phyloP scores from a whole-genome alignment of 441 rosid genomes.

The Kokia cookei region DNA sequence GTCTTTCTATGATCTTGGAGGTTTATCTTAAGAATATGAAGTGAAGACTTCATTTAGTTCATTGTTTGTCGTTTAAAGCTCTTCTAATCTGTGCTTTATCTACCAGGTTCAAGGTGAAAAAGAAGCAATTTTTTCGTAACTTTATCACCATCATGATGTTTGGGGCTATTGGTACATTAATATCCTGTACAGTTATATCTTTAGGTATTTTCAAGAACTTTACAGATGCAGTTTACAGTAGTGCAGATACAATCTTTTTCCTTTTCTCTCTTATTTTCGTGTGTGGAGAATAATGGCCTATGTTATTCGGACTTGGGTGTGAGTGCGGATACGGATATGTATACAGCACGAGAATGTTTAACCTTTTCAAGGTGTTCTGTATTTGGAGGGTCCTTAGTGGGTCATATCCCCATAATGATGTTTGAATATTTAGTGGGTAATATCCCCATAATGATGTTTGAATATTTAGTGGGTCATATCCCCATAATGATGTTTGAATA shows the following conservation, averaged over 20 bases:
- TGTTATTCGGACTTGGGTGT: background rate
- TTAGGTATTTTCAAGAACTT: slow-evolving; percentile 34
- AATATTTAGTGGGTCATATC: background rate
- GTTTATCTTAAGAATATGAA: background rate
- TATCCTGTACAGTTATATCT: slow-evolving; percentile 62
- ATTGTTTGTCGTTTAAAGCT: background rate
- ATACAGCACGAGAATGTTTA: background rate
- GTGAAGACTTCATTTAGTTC: background rate
- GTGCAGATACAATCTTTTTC: background rate
- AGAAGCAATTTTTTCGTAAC: slow-evolving; percentile 86
- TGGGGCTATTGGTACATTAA: slow-evolving; percentile 78
- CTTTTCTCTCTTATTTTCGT: background rate
- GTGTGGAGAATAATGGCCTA: background rate
- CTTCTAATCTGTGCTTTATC: slow-evolving; percentile 3
- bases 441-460: background rate
- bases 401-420: background rate
- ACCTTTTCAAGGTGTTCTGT: background rate
- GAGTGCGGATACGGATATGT: background rate
- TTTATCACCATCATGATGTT: slow-evolving; percentile 72
- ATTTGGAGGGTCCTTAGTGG: background rate
- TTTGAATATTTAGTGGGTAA: background rate
- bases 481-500: background rate
- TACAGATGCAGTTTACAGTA: background rate
- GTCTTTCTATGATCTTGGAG: background rate
- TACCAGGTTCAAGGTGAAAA: slow-evolving; percentile 86